Base-by-base conservation (phyloP, 1,284 basidiomycete species). In the Mrakiaceae sp. region DNA sequence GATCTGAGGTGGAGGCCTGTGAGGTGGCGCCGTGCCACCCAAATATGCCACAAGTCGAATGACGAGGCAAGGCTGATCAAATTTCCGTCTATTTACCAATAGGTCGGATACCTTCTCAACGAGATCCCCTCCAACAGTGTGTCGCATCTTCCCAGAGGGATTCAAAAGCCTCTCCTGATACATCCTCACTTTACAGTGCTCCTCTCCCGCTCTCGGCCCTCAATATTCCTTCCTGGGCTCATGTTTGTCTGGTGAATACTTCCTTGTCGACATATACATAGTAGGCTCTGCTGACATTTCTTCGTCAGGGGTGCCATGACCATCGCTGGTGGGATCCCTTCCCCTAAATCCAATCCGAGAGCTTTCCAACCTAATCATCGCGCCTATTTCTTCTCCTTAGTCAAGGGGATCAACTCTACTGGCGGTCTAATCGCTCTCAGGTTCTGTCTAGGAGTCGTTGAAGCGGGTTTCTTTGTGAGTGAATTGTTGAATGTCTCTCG, bases 361-460 rank as follows among this genome's bases (percentile, higher is more conserved):
- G 6, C 67, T 65, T 27, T 27, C 27, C 27, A 27, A 27, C 46
- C 60, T 71, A 42, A 66, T 62, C 39, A 65, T 70, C 52, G 66
- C 60, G 4, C 27, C 27, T 27, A 27, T 27, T 1, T 27, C 27
- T 27, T 27, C 27, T 27, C 27, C 27, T 27, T 27, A 27, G 68
- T 60, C 52, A 58, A 64, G 39, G 71, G 69, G 14, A 55, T 70
- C 60, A 68, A 68, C 49, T 56, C 16, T 47, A 63, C 62, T 16
- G 64, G 54, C 9, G 67, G 66, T 46, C 67, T 71, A 55, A 64
- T 68, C 48, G 70, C 63, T 5, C 60, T 70, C 55, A 69, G 70
- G 12, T 64, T 70, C 56, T 61, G 66, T 6, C 67, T 72, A 3
- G 70, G 70, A 50, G 56, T 70, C n/a, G 51, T 70, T 27, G 70